Evolutionary conservation across 2,329 filamentous ascomycete species (phyloP), one percentile per base, ranked within the genome.

Genomic region (Monosporascus cannonballus): DNA sequence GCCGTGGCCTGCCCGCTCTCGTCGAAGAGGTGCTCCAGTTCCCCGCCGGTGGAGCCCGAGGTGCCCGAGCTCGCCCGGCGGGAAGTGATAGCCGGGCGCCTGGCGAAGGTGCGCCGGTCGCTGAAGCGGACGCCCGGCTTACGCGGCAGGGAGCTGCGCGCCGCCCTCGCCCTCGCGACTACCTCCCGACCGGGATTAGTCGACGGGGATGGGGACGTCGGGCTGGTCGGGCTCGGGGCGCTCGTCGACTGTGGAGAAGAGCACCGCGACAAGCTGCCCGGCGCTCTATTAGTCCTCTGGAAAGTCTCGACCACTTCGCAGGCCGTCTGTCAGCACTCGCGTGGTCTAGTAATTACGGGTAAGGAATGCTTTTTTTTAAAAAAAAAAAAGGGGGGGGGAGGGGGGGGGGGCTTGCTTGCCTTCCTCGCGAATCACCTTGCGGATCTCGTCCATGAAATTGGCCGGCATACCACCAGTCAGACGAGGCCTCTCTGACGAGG

Each of bases 21-120:
- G 47, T 87, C 83, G 64, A 95, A 95, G 3, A 96, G 68, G 9
- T 76, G 76, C 6, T 89, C 87, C 90, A 90, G 96, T 64, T 85
- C 61, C 2, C 51, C 51, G 17, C 41, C 36, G 4, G 54, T 48
- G 24, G 57, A 58, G 14, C 47, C 42, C 46, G 27, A 34, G 25
- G 25, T 48, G 22, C 49, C 54, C 9, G 50, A 52, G 47, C 55
- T 59, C 24, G 53, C 44, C 42, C 53, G 27, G 44, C 53, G 47
- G 34, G 46, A 48, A 37, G 56, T 11, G 3, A 49, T 20, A 9
- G 41, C 20, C 17, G 54, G 51, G 15, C 54, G 52, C 39, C 54
- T 56, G 14, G 48, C 44, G 18, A 37, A 54, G 15, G 51, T 42
- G 20, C 52, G 58, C 20, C 53, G 55, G 41, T 63, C 61, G 39